Conservation (phyloP, 2,329 filamentous ascomycete genomes). For the Pseudogymnoascus sp. region DNA sequence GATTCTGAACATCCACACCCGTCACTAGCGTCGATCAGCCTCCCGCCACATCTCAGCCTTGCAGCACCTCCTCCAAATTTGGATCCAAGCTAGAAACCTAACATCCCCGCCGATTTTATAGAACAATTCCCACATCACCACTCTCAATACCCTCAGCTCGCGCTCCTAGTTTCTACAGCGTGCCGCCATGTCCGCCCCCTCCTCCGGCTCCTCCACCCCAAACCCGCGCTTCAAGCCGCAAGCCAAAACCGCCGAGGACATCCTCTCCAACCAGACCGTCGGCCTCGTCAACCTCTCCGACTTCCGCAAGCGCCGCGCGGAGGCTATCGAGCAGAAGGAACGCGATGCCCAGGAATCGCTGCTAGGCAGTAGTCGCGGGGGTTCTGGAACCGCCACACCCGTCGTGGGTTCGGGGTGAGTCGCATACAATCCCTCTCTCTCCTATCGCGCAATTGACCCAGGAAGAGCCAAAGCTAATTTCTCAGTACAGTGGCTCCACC, state of each 20-base stretch:
- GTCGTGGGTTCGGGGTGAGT: conserved; percentile 45
- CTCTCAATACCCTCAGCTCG: neutral
- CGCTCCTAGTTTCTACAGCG: neutral
- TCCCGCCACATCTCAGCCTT: conserved; percentile 9
- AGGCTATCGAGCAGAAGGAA: conserved; percentile 86
- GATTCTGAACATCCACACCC: neutral
- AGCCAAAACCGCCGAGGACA: conserved; percentile 25
- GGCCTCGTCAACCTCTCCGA: conserved; percentile 87
- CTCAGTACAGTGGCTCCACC: conserved; percentile 34
- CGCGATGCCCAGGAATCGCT: conserved; percentile 63
- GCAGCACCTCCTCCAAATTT: conserved; percentile 1
- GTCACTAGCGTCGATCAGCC: neutral
- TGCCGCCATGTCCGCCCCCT: conserved; percentile 16
- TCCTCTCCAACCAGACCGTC: conserved; percentile 41
- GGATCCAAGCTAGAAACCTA: neutral
- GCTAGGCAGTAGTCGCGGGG: conserved; percentile 29
- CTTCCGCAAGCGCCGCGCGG: conserved; percentile 89
- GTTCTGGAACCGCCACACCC: conserved; percentile 32
- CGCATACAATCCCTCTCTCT: neutral
- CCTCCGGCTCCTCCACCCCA: conserved; percentile 25
- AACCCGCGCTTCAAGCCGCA: conserved; percentile 29
- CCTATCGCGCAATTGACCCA: neutral
- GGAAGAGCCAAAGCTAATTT: conserved; percentile 12
- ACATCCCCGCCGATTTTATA: neutral
- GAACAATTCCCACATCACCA: neutral